Evolutionary conservation across 208 protist species (phyloP).

Genomic region (Novymonas esmeraldas): DNA sequence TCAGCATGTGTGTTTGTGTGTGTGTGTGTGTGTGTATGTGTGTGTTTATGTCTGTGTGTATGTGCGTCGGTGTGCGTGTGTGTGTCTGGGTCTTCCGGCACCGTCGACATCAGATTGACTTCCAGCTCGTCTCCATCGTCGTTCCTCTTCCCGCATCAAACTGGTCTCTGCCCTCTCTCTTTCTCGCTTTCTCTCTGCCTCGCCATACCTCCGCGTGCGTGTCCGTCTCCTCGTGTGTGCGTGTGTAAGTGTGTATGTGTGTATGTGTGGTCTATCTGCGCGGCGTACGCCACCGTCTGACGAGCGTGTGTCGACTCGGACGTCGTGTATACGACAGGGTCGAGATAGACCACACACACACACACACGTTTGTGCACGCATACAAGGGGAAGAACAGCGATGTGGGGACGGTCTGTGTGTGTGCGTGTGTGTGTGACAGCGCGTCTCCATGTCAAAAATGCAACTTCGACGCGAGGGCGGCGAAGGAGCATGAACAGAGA

Average conservation of each 20-base stretch:
- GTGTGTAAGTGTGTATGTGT: slow-evolving; percentile 3
- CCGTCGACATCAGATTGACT: no score
- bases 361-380: no score
- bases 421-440: neutral
- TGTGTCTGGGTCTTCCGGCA: neutral
- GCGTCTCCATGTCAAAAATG: neutral
- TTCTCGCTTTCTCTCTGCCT: neutral
- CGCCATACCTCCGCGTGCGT: neutral
- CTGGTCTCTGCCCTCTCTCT: neutral
- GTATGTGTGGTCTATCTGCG: neutral
- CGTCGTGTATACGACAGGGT: no score
- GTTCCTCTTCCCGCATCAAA: neutral
- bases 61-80: neutral
- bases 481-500: neutral
- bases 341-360: no score
- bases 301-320: no score
- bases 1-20: neutral
- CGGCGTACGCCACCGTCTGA: neutral
- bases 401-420: neutral
- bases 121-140: neutral
- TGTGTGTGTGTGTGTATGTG: neutral
- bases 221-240: neutral
- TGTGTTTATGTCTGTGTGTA: neutral
- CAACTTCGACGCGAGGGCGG: neutral
- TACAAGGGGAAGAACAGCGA: no score